Conservation (phyloP, 768 basidiomycete species). For the Trametes meyenii region DNA sequence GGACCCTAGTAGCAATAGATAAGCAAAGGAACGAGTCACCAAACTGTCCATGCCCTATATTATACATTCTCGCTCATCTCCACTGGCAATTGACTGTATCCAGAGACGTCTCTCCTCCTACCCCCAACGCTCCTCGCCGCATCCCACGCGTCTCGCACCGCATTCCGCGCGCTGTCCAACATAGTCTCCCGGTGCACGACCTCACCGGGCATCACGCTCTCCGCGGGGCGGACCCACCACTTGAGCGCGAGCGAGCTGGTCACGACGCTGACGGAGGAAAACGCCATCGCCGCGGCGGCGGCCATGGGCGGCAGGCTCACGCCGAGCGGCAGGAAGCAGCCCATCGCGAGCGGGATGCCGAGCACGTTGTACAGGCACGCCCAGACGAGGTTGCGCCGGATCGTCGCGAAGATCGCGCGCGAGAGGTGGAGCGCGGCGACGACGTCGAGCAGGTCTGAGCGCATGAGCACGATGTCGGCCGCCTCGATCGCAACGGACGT, state of each 20-base stretch:
- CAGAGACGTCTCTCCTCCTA: conserved; percentile 43
- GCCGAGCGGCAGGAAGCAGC: conserved; percentile 89
- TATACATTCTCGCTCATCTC: conserved; percentile 45
- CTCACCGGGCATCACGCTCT: conserved; percentile 72
- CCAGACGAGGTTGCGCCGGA: conserved; percentile 93
- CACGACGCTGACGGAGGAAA: conserved; percentile 95
- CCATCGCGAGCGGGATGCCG: conserved; percentile 98
- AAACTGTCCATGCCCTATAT: neutral
- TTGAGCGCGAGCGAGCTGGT: conserved; percentile 83
- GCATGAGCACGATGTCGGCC: conserved; percentile 97
- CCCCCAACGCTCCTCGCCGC: conserved; percentile 45
- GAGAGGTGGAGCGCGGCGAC: conserved; percentile 95
- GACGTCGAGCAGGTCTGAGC: conserved; percentile 94
- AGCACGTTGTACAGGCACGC: conserved; percentile 93
- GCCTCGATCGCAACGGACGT: conserved; percentile 98
- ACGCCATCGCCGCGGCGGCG: conserved; percentile 98
- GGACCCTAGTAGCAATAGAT: neutral
- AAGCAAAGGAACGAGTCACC: neutral
- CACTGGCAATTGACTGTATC: conserved; percentile 73
- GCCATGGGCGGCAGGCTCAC: conserved; percentile 97
- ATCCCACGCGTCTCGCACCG: conserved; percentile 50
- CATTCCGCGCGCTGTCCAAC: conserved; percentile 42
- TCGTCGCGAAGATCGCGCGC: conserved; percentile 83
- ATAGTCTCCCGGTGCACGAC: conserved; percentile 39
- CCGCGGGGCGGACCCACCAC: conserved; percentile 77